Base-by-base conservation (phyloP, 73 alveolate genomes). In the Paraurostyla sp. region DNA sequence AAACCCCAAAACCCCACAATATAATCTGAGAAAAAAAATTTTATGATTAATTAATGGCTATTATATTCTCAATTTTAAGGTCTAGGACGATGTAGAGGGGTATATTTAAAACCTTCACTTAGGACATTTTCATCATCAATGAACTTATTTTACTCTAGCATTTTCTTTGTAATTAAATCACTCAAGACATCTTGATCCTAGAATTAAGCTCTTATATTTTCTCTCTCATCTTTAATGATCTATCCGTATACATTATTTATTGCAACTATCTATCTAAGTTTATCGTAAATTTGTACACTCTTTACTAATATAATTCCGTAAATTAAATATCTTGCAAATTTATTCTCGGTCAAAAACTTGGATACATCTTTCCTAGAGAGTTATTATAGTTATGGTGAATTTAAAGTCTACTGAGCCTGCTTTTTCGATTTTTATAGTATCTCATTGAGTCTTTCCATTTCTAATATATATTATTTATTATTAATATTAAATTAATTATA, bases 111-210 rank as follows among this genome's bases (percentile, higher is more conserved):
- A 0, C 87, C 87, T 35, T 50, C 16, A 2, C 4, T 22, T 50
- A 73, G 46, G 2, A 16, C 59, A 0, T 73, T 49, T 30, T 73
- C 87, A 73, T 73, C 87, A 7, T 73, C 87, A 27, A 43, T 50
- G 11, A 73, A 45, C 49, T 73, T 16, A 25, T 73, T 73, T 33
- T 73, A 51, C 49, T 43, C 52, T 9, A 73, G 36, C 6, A 73
- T 73, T 27, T 30, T 73, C 71, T 71, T 73, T 43, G 87, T 73
- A n/a, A 73, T 45, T 22, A 73, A 25, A 50, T 73, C 87, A 16
- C 46, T 16, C 16, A 73, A 16, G 71, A 73, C 46, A 1, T 50
- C 87, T 50, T 73, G 46, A 30, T 45, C 42, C 36, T 48, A 2
- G 56, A 73, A 73, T 16, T 18, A 13, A 27, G 16, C 42, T 48